phyloP scores from a whole-genome alignment of 768 basidiomycete species.

The Goffeauzyma gilvescens region DNA sequence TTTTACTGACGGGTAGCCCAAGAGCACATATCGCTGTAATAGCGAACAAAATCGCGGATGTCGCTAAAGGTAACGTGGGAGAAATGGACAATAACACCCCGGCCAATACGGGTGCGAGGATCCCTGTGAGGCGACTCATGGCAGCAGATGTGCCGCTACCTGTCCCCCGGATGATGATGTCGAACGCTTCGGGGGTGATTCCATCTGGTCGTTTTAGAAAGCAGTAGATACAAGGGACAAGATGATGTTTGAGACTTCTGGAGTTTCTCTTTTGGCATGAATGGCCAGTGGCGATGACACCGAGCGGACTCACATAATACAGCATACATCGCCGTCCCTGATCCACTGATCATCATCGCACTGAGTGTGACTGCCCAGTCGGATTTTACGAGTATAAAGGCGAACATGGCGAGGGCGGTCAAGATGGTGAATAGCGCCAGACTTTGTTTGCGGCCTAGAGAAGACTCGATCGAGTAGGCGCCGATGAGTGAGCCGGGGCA shows the following conservation, averaged over 20 bases:
- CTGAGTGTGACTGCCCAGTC: conserved; percentile 24
- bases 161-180: conserved; percentile 26
- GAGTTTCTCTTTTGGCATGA: conserved; percentile 13
- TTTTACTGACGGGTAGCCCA: conserved; percentile 25
- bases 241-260: conserved; percentile 24
- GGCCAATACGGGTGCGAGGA: conserved; percentile 25
- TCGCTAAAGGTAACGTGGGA: conserved; percentile 22
- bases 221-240: background rate
- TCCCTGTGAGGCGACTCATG: conserved; percentile 25
- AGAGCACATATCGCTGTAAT: conserved; percentile 23
- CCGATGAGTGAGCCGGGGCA: conserved; percentile 29
- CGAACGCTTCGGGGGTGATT: conserved; percentile 3
- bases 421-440: conserved; percentile 27
- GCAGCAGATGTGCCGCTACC: conserved; percentile 31
- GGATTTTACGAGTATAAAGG: conserved; percentile 19
- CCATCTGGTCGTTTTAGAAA: background rate
- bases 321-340: conserved; percentile 31
- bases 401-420: conserved; percentile 25
- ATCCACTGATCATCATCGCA: conserved; percentile 25
- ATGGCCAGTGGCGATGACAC: background rate
- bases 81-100: conserved; percentile 23
- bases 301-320: conserved; percentile 23
- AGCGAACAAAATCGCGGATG: conserved; percentile 22
- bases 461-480: conserved; percentile 28
- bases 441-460: conserved; percentile 23